These are phyloP conservation scores for Malus hybrid DNA, from an alignment of 331 rosid genomes.

Conservation along the genomic window DNA sequence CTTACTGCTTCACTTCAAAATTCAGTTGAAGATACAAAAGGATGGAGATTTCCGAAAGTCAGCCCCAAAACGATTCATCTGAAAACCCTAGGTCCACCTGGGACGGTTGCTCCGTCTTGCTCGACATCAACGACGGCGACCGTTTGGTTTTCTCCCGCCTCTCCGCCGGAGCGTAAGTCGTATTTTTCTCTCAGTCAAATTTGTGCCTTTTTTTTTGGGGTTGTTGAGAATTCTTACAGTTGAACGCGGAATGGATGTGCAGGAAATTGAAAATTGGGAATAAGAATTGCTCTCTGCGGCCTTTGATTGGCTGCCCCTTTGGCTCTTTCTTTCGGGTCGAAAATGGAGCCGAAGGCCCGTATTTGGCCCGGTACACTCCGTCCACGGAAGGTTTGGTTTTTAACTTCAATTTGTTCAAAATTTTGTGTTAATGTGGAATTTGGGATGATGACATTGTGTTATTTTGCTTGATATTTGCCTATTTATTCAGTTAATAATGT, in stretches of 20 bases:
- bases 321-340: conserved; percentile 84
- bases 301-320: conserved; percentile 62
- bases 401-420: not conserved
- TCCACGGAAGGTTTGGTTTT: conserved; percentile 39
- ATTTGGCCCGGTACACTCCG: conserved; percentile 34
- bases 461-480: not conserved
- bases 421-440: not conserved
- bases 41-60: conserved; percentile 24
- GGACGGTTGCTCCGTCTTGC: conserved; percentile 94
- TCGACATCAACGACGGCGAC: conserved; percentile 88
- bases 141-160: conserved; percentile 92
- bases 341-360: conserved; percentile 38
- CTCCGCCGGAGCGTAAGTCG: conserved; percentile 65
- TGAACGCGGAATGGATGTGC: not conserved
- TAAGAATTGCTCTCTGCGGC: conserved; percentile 61
- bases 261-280: conserved; percentile 83
- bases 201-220: too few relatives aligned
- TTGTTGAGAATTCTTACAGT: not conserved
- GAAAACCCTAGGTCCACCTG: conserved; percentile 50
- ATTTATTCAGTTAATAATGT: conserved; percentile 24
- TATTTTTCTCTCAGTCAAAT: not conserved
- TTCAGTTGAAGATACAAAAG: not conserved
- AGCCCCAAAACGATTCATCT: not conserved
- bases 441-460: not conserved
- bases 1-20: not conserved